phyloP scores from a whole-genome alignment of 2,329 filamentous ascomycete species.

The Fonsecaea nubica region DNA sequence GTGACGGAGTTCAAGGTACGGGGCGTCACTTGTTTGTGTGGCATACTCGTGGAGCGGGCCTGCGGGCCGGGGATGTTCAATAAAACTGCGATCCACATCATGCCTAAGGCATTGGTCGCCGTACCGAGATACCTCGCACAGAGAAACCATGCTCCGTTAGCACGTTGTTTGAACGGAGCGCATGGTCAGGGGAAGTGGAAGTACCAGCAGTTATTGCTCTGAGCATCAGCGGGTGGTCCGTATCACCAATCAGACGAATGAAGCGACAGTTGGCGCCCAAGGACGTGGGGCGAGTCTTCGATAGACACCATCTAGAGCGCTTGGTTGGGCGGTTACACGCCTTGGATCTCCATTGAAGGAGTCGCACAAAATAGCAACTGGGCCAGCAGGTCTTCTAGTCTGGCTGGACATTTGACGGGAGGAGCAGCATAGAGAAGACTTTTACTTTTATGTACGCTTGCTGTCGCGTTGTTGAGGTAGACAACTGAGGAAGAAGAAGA shows the following conservation, averaged over 20 bases:
- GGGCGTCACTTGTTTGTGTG: too few species aligned
- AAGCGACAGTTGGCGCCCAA: conserved; percentile 33
- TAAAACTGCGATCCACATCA: too few species aligned
- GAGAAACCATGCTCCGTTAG: neutral
- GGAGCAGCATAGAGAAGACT: neutral
- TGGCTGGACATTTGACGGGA: neutral
- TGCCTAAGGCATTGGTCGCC: neutral
- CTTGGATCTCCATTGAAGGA: conserved; percentile 9
- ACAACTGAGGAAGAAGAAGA: neutral
- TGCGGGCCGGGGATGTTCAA: too few species aligned
- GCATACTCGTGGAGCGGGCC: too few species aligned
- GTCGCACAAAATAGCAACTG: conserved; percentile 4
- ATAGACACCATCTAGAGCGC: conserved; percentile 27
- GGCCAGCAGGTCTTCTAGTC: neutral
- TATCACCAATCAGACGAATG: conserved; percentile 23
- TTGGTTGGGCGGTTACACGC: conserved; percentile 33
- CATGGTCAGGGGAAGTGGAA: neutral
- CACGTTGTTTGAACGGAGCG: neutral
- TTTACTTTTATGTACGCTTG: neutral
- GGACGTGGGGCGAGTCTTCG: conserved; percentile 28
- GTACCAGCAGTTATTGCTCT: neutral
- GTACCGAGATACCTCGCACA: too few species aligned
- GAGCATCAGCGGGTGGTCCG: conserved; percentile 6
- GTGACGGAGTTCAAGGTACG: neutral
- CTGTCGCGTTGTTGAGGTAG: neutral